Evolutionary conservation across 441 rosid species (phyloP).

Genomic region (Croton setiger): DNA sequence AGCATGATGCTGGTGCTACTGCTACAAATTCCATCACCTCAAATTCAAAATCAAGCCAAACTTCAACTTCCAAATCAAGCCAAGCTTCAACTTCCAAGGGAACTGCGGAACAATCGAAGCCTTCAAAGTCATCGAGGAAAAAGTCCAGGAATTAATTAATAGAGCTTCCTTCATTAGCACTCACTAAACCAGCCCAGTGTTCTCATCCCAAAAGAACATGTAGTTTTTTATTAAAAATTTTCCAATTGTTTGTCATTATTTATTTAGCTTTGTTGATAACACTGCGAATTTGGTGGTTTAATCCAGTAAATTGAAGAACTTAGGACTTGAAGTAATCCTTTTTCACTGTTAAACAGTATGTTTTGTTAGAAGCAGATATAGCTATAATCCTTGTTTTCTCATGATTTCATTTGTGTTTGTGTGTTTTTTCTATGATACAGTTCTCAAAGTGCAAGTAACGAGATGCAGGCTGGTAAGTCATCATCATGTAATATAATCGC

Average conservation of each 20-base stretch:
- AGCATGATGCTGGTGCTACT: conserved; percentile 55
- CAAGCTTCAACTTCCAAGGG: conserved; percentile 49
- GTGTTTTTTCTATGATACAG: too few species aligned
- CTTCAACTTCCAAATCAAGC: conserved; percentile 40
- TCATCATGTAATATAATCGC: too few species aligned
- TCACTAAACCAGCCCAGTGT: background rate
- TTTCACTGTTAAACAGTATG: background rate
- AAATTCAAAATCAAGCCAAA: conserved; percentile 43
- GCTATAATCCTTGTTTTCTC: background rate
- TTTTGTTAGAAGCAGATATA: background rate
- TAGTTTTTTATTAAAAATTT: conserved; percentile 17
- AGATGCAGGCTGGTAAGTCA: too few species aligned
- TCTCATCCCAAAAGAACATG: background rate
- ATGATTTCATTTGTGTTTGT: too few species aligned
- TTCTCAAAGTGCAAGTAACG: too few species aligned
- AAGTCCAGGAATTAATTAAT: conserved; percentile 49
- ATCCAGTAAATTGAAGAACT: background rate
- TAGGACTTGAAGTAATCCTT: too few species aligned
- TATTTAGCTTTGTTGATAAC: conserved; percentile 1
- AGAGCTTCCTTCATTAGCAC: conserved; percentile 1
- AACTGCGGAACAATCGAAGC: conserved; percentile 40
- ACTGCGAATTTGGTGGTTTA: conserved; percentile 15
- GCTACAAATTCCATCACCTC: conserved; percentile 31
- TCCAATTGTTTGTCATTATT: conserved; percentile 6
- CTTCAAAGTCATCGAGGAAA: conserved; percentile 67